A percentile compares a stretch with the other conserved stretches of the same genome.
Evolutionary conservation across 2,329 filamentous ascomycete genomes (phyloP).

Genomic region (Drechslerella stenobrocha): DNA sequence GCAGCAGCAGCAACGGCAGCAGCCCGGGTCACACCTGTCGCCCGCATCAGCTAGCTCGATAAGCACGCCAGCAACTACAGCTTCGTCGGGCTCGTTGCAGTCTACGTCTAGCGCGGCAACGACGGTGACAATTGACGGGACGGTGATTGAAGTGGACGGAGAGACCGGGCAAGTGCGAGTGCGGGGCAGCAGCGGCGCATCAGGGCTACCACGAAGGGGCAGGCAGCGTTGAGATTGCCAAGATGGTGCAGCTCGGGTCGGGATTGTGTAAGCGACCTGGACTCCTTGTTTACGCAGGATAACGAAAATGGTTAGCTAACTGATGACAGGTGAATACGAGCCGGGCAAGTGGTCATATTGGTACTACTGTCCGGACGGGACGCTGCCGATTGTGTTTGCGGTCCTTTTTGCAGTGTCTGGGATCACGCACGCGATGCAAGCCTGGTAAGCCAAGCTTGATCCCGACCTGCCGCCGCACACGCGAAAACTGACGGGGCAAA

Average conservation of each 20-base stretch:
- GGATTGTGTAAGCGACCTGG: slow-evolving; percentile 31
- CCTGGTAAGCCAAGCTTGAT: slow-evolving; percentile 22
- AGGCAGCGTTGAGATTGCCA: slow-evolving; percentile 29
- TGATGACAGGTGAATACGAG: slow-evolving; percentile 32
- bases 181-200: slow-evolving; percentile 23
- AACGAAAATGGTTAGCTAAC: slow-evolving; percentile 2
- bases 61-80: slow-evolving; percentile 41
- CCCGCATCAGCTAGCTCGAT: slow-evolving; percentile 35
- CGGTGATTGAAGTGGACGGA: slow-evolving; percentile 44
- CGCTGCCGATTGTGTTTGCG: slow-evolving; percentile 37
- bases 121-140: slow-evolving; percentile 47
- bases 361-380: slow-evolving; percentile 39
- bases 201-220: slow-evolving; percentile 29
- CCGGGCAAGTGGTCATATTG: slow-evolving; percentile 44
- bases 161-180: slow-evolving; percentile 41
- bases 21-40: slow-evolving; percentile 30
- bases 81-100: slow-evolving; percentile 39
- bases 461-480: background rate
- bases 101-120: slow-evolving; percentile 37
- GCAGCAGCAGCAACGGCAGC: slow-evolving; percentile 21
- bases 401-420: slow-evolving; percentile 37
- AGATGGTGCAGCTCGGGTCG: slow-evolving; percentile 45
- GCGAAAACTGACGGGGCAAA: slow-evolving; percentile 4
- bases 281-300: background rate
- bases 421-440: slow-evolving; percentile 20